Base-by-base conservation (phyloP, 2,329 filamentous ascomycete genomes). In the Nigrospora osmanthi region DNA sequence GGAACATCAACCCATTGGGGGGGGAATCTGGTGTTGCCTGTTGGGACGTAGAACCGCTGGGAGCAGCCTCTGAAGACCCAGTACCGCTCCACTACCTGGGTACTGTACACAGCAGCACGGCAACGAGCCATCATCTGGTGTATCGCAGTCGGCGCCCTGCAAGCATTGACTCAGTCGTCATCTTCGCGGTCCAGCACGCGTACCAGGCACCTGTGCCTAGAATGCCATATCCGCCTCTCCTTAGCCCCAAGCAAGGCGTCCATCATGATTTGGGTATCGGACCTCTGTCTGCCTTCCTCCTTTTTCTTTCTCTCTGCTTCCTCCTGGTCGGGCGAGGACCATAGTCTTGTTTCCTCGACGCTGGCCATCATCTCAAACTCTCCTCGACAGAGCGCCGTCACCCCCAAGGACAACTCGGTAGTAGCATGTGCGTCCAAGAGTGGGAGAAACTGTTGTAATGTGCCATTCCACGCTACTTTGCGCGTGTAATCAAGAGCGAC, bases 381-480 rank as follows among this genome's bases (percentile, higher is more conserved):
- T 14, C 90, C 90, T 38, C 81, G 76, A 52, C 85, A 89, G 32
- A 95, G 75, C 31, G 84, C 77, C 36, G 87, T 87, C 37, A 90
- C 73, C 5, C 86, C 86, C 4, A 94, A 65, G 2, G 74, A 71
- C 17, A 87, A 71, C 48, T 83, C 76, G 0, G 73, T 71, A n/a
- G 66, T 76, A 38, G 75, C 70, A 5, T 79, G 76, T 0, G 81
- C 78, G 6, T 66, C 63, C 1, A 95, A 60, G 7, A 78, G 58
- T 0, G 85, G 81, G 0, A 95, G 67, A 2, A 78, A 73, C 57
- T 83, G 83, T 65, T 96, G 90, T 46, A 95, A 65, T 30, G 86
- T 82, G 2, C 90, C 90, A 52, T 89, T 91, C 83, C 88, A 93
- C 1, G 83, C 83, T 44, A 95, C 76, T 51, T 89, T 87, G 57